phyloP scores from a whole-genome alignment of 1,139 yeast genomes.

The Tardiomyces digboiensis region DNA sequence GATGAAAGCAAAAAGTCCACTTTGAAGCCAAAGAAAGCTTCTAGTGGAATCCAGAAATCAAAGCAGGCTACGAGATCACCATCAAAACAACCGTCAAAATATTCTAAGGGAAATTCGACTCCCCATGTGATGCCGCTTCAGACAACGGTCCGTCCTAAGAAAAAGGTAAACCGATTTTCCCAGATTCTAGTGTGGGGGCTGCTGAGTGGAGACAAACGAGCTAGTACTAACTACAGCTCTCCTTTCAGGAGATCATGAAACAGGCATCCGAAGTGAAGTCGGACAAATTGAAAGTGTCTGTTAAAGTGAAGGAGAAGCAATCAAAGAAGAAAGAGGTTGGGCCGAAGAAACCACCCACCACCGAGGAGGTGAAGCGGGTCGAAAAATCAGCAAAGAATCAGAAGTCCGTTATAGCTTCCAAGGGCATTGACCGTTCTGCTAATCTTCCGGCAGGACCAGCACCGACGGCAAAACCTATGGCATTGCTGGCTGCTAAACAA shows the following conservation, averaged over 20 bases:
- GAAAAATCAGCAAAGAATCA: background rate
- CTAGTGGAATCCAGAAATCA: background rate
- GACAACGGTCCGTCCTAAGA: slow-evolving; percentile 6
- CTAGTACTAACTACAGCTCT: background rate
- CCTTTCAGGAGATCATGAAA: slow-evolving; percentile 28
- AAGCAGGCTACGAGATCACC: slow-evolving; percentile 3
- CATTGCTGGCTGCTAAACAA: slow-evolving; percentile 16
- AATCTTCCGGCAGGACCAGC: slow-evolving; percentile 10
- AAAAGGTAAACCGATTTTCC: slow-evolving; percentile 17
- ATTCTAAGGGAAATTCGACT: no score
- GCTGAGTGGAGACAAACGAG: no score
- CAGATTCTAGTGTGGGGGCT: background rate
- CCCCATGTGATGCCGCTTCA: background rate
- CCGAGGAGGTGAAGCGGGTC: no score
- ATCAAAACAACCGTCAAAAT: slow-evolving; percentile 3
- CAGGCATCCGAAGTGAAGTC: slow-evolving; percentile 28
- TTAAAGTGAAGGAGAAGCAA: slow-evolving; percentile 19
- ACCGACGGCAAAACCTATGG: slow-evolving; percentile 23
- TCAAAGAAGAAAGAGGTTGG: background rate
- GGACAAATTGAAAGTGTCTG: slow-evolving; percentile 26
- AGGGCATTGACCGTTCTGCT: background rate
- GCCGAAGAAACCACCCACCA: no score
- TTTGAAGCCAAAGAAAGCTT: slow-evolving; percentile 2
- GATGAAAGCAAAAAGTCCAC: slow-evolving; percentile 7
- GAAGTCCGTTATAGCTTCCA: background rate